Evolutionary conservation across 768 basidiomycete genomes (phyloP), one percentile per base, ranked within the genome.

Genomic region (Peribolospora baueri): DNA sequence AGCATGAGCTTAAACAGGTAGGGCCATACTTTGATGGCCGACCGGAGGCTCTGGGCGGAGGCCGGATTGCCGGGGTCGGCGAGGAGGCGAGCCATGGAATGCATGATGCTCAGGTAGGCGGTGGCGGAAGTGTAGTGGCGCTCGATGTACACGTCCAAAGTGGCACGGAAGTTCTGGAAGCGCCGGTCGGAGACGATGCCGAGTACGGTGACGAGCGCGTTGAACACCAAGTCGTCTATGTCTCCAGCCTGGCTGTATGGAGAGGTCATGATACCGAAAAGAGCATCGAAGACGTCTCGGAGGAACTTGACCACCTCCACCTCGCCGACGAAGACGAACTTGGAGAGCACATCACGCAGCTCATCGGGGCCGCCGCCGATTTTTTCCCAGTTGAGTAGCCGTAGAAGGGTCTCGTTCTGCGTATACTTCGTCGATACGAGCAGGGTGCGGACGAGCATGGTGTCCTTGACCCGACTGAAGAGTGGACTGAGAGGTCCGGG

Each of bases 1-100:
- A 83, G 78, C 63, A 93, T 82, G 68, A 97, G 85, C 65, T 84
- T 84, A 76, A 95, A 85, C 61, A 97, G 79, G 64, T 90, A 86
- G 63, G 87, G 82, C 87, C 87, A 91, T 40, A 95, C 91, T 66
- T 95, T 95, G 57, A 97, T 72, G 11, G 88, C 83, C 8, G 85
- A 79, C 42, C 90, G 79, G 54, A 95, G 74, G 5, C 77, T 75
- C 13, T 82, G 79, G 0, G 82, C 86, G 3, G 75, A 77, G 36
- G 84, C 82, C 7, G 72, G 69, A 25, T 77, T 75, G 0, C 79
- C 77, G 9, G 85, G 84, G 61, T 81, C 76, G 42, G 71, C 70
- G 46, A 95, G 71, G 10, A 93, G 75, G 37, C 77, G 74, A 63
- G 83, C 83, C 82, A 95, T 83, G 6, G 84, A 84, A 58, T 76